Evolutionary conservation across 176 grass and related monocot species (phyloP).

Genomic region (Olyra latifolia): DNA sequence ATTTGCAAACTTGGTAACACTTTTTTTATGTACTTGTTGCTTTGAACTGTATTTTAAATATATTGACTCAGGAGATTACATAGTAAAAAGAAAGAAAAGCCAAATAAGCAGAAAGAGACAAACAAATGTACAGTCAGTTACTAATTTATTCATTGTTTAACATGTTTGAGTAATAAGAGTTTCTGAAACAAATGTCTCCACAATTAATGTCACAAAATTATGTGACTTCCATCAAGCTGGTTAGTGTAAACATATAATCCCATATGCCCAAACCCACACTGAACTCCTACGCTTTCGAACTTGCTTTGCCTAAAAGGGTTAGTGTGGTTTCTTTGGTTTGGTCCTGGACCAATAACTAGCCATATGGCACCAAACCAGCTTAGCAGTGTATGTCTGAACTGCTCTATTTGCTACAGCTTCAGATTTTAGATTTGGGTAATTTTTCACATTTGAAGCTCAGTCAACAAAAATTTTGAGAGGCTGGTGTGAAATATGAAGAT

Average conservation of each 20-base stretch:
- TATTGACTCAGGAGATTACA: background rate
- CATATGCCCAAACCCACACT: background rate
- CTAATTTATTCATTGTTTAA: background rate
- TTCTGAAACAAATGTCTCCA: background rate
- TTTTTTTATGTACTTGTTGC: background rate
- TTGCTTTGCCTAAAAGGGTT: conserved; percentile 6
- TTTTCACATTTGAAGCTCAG: background rate
- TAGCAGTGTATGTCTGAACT: background rate
- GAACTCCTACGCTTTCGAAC: background rate
- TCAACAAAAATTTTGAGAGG: background rate
- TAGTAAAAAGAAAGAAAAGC: conserved; percentile 10
- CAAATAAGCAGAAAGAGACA: conserved; percentile 7
- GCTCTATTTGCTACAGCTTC: background rate
- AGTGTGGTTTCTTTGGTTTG: background rate
- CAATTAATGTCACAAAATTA: background rate
- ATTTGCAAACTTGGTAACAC: conserved; percentile 81
- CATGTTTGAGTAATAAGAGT: conserved; percentile 2
- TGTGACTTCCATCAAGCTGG: background rate
- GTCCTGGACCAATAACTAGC: background rate
- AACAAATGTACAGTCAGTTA: conserved; percentile 13
- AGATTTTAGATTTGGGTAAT: background rate
- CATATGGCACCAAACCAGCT: background rate
- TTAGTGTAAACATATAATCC: background rate
- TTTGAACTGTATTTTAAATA: conserved; percentile 7
- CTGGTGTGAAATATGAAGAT: background rate